Evolutionary conservation across 441 rosid species (phyloP), one percentile per base, ranked within the genome.

Genomic region (Erodium trifolium): DNA sequence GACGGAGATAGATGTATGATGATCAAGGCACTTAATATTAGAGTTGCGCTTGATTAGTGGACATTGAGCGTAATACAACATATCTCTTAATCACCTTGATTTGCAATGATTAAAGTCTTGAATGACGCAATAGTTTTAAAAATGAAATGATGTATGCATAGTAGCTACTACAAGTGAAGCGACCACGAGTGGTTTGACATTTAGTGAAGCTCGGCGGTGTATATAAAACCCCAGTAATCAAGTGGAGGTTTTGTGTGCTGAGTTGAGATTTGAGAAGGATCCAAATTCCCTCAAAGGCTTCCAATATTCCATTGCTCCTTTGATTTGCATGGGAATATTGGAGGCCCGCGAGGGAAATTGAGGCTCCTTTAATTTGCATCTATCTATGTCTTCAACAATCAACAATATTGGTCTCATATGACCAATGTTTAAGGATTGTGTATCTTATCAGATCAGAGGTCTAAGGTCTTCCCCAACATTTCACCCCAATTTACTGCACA

Each of bases 251-350:
- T 41, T 2, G 47, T 6, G 47, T 41, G 9, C 47, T 37, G 6
- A 41, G 11, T 2, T 37, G 6, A 37, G 41, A n/a, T 23, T 37
- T 1, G 37, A 34, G 5, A 7, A 51, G 12, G 18, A n/a, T 51
- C 17, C 18, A 10, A 51, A n/a, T 14, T 51, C 59, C 59, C 59
- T 51, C 59, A 51, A 51, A 51, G 59, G 59, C 59, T 51, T 51
- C 59, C 59, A 51, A 51, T 16, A 51, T 16, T 51, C 14, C 59
- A 51, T n/a, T 41, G 47, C 47, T 41, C 12, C 47, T 41, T 41
- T 5, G 0, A 41, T 41, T 6, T 41, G 47, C 47, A 41, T 41
- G 47, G 47, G 47, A 41, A 41, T 41, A 41, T 41, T 41, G 47
- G 47, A 1, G 47, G 47, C 47, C 47, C 12, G 47, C 0, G 47